Conservation (phyloP, 2,329 filamentous ascomycete genomes). For the Cladorrhinum sp. region DNA sequence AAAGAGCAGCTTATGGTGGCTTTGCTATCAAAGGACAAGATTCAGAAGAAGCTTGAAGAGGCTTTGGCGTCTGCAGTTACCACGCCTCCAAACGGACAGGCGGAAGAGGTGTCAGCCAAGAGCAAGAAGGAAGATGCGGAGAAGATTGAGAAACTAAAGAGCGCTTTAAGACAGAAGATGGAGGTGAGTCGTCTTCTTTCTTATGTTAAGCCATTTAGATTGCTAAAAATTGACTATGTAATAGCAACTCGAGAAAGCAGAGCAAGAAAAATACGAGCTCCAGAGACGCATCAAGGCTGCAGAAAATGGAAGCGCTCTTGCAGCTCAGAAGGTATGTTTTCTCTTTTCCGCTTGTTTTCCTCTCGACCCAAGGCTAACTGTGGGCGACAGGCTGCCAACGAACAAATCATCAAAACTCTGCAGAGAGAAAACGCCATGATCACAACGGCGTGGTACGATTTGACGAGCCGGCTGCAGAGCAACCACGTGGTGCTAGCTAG, state of each 20-base stretch:
- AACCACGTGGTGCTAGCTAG: constrained; percentile 78
- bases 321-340: constrained; percentile 52
- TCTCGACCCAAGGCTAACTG: too few relatives aligned
- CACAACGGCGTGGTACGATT: constrained; percentile 81
- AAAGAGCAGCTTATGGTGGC: constrained; percentile 59
- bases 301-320: constrained; percentile 47
- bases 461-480: constrained; percentile 74
- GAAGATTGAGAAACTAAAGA: constrained; percentile 57
- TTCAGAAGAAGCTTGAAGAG: constrained; percentile 53
- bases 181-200: constrained; percentile 48
- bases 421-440: constrained; percentile 77
- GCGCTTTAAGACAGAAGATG: constrained; percentile 53
- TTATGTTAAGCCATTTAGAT: constrained; percentile 1
- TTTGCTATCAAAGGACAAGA: constrained; percentile 58
- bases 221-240: constrained; percentile 25
- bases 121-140: constrained; percentile 39
- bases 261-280: constrained; percentile 55
- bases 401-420: constrained; percentile 63
- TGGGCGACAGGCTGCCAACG: constrained; percentile 43
- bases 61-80: constrained; percentile 33
- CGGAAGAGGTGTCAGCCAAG: constrained; percentile 39
- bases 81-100: constrained; percentile 32
- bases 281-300: constrained; percentile 54
- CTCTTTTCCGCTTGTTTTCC: neutral
- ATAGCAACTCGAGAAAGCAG: constrained; percentile 58